Evolutionary conservation across 257 asterid genomes (phyloP).

Genomic region (Fraxinus anomala): DNA sequence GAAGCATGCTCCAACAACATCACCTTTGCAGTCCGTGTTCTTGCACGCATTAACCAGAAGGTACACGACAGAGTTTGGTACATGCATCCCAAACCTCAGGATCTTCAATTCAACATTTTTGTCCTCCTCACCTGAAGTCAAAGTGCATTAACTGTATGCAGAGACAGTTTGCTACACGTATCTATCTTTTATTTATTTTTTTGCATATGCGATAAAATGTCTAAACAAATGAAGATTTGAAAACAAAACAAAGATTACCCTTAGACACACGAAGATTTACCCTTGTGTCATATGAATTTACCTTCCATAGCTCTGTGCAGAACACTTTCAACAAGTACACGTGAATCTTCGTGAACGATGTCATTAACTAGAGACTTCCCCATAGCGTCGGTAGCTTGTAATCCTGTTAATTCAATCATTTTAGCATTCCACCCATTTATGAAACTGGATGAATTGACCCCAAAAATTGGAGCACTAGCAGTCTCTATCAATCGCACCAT

Average conservation of each 20-base stretch:
- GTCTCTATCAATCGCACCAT: slow-evolving; percentile 63
- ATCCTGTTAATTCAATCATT: slow-evolving; percentile 61
- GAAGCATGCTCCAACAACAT: slow-evolving; percentile 62
- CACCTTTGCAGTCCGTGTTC: slow-evolving; percentile 52
- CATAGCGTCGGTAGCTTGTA: slow-evolving; percentile 46
- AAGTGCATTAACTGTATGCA: background rate
- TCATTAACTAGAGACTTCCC: slow-evolving; percentile 52
- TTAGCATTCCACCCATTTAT: slow-evolving; percentile 74
- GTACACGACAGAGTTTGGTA: slow-evolving; percentile 1
- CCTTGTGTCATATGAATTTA: slow-evolving; percentile 19
- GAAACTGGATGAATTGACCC: slow-evolving; percentile 55
- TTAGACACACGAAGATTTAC: background rate
- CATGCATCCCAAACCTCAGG: slow-evolving; percentile 36
- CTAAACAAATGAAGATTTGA: background rate
- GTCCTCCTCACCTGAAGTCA: slow-evolving; percentile 51
- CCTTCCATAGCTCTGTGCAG: slow-evolving; percentile 58
- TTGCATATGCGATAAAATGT: background rate
- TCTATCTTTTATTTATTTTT: background rate
- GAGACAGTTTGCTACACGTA: background rate
- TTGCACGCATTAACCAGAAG: slow-evolving; percentile 61
- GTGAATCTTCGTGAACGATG: slow-evolving; percentile 53
- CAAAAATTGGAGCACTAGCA: slow-evolving; percentile 67
- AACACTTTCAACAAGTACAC: slow-evolving; percentile 38
- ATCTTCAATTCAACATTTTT: slow-evolving; percentile 59
- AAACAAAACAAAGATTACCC: background rate